These are phyloP conservation scores for Colletotrichum ledebouriae DNA, from an alignment of 2,329 filamentous ascomycete species.

Conservation along the genomic window DNA sequence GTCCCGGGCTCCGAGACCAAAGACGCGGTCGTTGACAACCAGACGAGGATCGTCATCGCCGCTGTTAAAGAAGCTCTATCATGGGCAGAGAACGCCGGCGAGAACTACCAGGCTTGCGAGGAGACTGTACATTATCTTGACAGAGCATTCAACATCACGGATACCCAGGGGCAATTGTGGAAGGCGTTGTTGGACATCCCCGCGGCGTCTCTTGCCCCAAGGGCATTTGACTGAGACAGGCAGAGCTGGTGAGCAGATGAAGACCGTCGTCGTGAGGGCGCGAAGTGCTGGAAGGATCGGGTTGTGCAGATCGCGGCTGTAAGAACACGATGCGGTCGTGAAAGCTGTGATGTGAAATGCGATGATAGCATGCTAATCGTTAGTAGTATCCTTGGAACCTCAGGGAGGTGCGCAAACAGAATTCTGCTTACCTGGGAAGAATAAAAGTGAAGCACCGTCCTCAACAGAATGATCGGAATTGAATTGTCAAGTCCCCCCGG, in stretches of 20 bases:
- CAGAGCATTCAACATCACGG: constrained; percentile 4
- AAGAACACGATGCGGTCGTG: neutral
- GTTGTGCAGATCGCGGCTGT: neutral
- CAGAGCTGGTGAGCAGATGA: neutral
- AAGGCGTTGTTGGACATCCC: constrained; percentile 14
- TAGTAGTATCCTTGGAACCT: constrained; percentile 42
- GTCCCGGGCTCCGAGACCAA: neutral
- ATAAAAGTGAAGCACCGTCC: constrained; percentile 72
- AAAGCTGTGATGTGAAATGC: neutral
- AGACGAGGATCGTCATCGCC: constrained; percentile 22
- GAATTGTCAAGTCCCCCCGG: constrained; percentile 71
- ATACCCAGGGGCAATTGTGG: constrained; percentile 13
- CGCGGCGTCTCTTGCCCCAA: neutral
- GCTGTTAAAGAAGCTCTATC: constrained; percentile 24
- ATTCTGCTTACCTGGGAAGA: constrained; percentile 41
- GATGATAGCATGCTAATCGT: constrained; percentile 2
- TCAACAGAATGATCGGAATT: constrained; percentile 94
- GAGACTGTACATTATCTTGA: constrained; percentile 17
- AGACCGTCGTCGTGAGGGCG: too few relatives aligned
- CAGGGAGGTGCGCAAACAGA: neutral
- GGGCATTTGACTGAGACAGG: neutral
- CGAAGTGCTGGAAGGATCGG: too few relatives aligned
- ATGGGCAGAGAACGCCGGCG: constrained; percentile 5
- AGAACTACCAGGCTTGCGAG: constrained; percentile 13
- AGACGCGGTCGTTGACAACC: constrained; percentile 1